A percentile compares a stretch with the other conserved stretches of the same genome.
phyloP scores from a whole-genome alignment of 2,329 filamentous ascomycete genomes.

The Penicillium sumatraense region DNA sequence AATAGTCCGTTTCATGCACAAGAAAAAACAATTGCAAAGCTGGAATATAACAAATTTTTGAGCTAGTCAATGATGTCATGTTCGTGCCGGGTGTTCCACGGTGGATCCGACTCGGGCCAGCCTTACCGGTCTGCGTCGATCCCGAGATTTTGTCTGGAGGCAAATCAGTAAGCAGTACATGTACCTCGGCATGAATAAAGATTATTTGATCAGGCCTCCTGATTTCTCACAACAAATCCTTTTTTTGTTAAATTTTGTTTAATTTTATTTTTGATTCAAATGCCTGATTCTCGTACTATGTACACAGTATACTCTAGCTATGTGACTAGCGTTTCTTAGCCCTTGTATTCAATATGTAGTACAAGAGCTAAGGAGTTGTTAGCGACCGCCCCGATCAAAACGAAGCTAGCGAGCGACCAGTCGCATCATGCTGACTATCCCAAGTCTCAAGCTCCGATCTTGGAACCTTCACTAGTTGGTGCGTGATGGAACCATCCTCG shows the following conservation, averaged over 20 bases:
- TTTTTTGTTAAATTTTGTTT: background rate
- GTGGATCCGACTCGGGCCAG: background rate
- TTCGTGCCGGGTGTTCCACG: background rate
- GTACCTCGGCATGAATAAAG: too few relatives aligned
- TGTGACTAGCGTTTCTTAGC: background rate
- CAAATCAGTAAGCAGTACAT: background rate
- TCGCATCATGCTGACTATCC: conserved; percentile 63
- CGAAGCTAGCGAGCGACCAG: conserved; percentile 23
- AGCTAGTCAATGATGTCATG: background rate
- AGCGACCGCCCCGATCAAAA: background rate
- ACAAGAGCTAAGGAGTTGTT: too few relatives aligned
- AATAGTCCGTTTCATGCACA: background rate
- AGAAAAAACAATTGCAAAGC: background rate
- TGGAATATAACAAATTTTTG: background rate
- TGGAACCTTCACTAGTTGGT: conserved; percentile 61
- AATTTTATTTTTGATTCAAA: background rate
- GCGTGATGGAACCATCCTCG: conserved; percentile 54
- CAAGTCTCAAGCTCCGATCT: conserved; percentile 56
- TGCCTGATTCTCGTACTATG: background rate
- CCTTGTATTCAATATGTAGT: too few relatives aligned
- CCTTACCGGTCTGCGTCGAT: background rate
- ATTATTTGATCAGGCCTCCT: too few relatives aligned
- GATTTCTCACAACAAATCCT: too few relatives aligned
- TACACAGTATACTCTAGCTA: background rate
- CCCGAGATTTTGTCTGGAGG: background rate